A percentile compares a stretch with the other conserved stretches of the same genome.
phyloP scores from a whole-genome alignment of 2,329 filamentous ascomycete species.

The Penicillium freii region DNA sequence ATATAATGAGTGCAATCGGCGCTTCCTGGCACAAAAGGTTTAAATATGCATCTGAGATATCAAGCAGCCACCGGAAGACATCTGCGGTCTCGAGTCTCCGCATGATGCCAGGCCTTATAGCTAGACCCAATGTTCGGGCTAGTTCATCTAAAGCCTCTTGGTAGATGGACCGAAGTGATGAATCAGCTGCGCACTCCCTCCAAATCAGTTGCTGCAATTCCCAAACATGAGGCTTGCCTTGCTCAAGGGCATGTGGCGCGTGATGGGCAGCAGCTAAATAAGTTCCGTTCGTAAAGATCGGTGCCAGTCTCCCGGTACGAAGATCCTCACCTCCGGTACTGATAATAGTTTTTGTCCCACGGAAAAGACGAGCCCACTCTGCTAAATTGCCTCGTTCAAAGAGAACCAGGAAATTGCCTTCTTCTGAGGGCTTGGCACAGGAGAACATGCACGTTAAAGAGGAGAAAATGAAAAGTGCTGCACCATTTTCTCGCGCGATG shows the following conservation, averaged over 20 bases:
- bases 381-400: constrained; percentile 34
- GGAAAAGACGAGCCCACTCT: constrained; percentile 41
- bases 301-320: constrained; percentile 8
- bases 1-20: constrained; percentile 15
- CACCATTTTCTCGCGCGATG: constrained; percentile 35
- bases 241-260: not conserved
- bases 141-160: constrained; percentile 17
- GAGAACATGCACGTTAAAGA: constrained; percentile 39
- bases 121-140: constrained; percentile 8
- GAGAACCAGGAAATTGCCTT: constrained; percentile 37
- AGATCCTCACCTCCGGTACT: constrained; percentile 26
- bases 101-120: not conserved
- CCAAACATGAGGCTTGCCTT: constrained; percentile 9
- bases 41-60: constrained; percentile 16
- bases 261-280: not conserved
- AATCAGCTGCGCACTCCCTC: not conserved
- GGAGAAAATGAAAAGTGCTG: constrained; percentile 43
- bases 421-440: constrained; percentile 36
- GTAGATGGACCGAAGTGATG: constrained; percentile 9
- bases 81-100: constrained; percentile 19
- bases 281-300: constrained; percentile 18
- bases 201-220: constrained; percentile 13
- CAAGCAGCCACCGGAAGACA: constrained; percentile 23
- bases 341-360: constrained; percentile 38
- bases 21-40: constrained; percentile 1